These are phyloP conservation scores for Rutstroemia sp. DNA, from an alignment of 2,329 filamentous ascomycete genomes.

Conservation along the genomic window DNA sequence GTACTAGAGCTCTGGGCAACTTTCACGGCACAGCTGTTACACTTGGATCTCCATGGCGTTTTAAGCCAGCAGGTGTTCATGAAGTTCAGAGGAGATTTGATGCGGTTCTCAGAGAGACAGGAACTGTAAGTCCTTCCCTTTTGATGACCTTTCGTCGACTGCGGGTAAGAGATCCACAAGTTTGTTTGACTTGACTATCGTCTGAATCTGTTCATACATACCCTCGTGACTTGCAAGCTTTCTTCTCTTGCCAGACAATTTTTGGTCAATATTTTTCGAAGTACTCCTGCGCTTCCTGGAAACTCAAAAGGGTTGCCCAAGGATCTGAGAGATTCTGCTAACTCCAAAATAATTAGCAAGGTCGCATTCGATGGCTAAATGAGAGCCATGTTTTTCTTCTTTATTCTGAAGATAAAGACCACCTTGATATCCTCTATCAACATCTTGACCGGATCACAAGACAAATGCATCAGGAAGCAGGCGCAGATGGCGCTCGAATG, in stretches of 20 bases:
- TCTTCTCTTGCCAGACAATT: no score
- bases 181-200: no score
- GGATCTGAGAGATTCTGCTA: background rate
- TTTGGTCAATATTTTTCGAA: no score
- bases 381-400: conserved; percentile 4
- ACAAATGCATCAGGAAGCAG: background rate
- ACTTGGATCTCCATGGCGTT: conserved; percentile 20
- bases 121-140: conserved; percentile 9
- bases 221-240: no score
- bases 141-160: no score
- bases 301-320: no score
- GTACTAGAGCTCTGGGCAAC: background rate
- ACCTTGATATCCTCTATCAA: background rate
- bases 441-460: conserved; percentile 1
- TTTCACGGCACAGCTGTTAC: background rate
- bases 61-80: conserved; percentile 18
- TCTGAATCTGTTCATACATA: no score
- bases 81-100: conserved; percentile 17
- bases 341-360: conserved; percentile 2
- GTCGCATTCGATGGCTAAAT: conserved; percentile 2
- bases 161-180: no score
- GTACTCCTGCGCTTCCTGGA: no score
- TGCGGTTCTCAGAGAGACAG: conserved; percentile 3
- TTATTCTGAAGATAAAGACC: background rate
- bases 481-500: background rate